Evolutionary conservation across 2,329 filamentous ascomycete genomes (phyloP).

Genomic region (Harringtonia lauricola): DNA sequence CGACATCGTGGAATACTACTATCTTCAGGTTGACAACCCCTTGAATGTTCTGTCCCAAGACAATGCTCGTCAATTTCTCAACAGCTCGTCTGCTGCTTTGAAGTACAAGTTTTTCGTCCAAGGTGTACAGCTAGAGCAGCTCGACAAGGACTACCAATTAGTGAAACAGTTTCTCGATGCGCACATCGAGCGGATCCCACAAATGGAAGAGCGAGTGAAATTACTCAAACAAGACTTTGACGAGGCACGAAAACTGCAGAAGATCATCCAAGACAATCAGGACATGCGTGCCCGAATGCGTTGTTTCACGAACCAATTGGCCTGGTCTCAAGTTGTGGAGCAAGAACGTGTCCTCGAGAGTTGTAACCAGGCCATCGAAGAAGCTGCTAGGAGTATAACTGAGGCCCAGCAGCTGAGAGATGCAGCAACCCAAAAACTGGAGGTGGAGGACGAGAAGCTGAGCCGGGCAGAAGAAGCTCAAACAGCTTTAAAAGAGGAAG

Average conservation of each 20-base stretch:
- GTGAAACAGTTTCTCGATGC: conserved; percentile 70
- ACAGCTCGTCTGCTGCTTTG: conserved; percentile 65
- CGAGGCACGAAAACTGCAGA: conserved; percentile 52
- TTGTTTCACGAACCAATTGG: conserved; percentile 53
- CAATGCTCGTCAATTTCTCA: conserved; percentile 86
- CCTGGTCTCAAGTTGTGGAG: conserved; percentile 80
- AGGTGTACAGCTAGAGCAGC: conserved; percentile 83
- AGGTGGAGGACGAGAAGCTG: conserved; percentile 33
- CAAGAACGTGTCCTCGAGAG: conserved; percentile 46
- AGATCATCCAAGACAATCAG: conserved; percentile 54
- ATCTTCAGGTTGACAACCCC: conserved; percentile 90
- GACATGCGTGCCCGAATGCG: conserved; percentile 50
- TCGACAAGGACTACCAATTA: conserved; percentile 83
- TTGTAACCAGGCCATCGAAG: conserved; percentile 23
- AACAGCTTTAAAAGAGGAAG: conserved; percentile 32
- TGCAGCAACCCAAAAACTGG: conserved; percentile 37
- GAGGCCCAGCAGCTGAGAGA: conserved; percentile 24
- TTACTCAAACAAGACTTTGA: conserved; percentile 46
- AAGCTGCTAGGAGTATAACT: conserved; percentile 31
- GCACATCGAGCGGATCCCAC: conserved; percentile 52
- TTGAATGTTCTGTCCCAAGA: conserved; percentile 95
- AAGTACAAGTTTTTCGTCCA: conserved; percentile 97
- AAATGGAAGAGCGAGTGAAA: conserved; percentile 51
- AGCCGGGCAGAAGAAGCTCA: conserved; percentile 25
- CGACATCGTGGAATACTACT: conserved; percentile 87